phyloP scores from a whole-genome alignment of 331 rosid species.

The Dryas integrifolia region DNA sequence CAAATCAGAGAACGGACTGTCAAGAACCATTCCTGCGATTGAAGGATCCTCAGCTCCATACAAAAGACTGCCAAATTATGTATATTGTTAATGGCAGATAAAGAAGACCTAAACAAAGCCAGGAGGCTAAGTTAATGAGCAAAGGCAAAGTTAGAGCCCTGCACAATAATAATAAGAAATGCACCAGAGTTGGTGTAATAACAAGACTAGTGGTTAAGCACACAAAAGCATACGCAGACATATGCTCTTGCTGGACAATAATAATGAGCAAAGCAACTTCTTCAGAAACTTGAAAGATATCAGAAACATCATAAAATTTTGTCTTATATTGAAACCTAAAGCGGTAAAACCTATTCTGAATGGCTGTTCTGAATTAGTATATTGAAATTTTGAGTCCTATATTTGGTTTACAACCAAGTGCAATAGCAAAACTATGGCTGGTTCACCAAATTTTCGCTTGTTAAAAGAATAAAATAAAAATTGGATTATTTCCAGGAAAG shows the following conservation, averaged over 20 bases:
- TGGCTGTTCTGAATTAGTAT: too few species aligned
- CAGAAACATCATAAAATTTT: background rate
- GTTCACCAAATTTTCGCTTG: background rate
- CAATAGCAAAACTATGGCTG: background rate
- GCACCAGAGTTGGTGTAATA: background rate
- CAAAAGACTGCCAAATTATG: constrained; percentile 68
- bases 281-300: background rate
- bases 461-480: background rate
- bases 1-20: constrained; percentile 93
- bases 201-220: background rate
- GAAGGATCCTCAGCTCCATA: constrained; percentile 99
- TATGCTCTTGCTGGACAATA: background rate
- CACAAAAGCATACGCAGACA: background rate
- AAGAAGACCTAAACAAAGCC: constrained; percentile 1
- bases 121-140: background rate
- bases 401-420: background rate
- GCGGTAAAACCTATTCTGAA: background rate
- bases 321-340: background rate
- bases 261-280: too few species aligned
- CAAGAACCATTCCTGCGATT: constrained; percentile 95
- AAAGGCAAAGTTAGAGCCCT: constrained; percentile 12
- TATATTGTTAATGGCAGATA: constrained; percentile 33
- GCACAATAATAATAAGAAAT: background rate
- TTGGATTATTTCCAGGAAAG: background rate
- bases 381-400: background rate